Conservation (phyloP, 2,329 filamentous ascomycete genomes). For the Epichloe glyceriae region DNA sequence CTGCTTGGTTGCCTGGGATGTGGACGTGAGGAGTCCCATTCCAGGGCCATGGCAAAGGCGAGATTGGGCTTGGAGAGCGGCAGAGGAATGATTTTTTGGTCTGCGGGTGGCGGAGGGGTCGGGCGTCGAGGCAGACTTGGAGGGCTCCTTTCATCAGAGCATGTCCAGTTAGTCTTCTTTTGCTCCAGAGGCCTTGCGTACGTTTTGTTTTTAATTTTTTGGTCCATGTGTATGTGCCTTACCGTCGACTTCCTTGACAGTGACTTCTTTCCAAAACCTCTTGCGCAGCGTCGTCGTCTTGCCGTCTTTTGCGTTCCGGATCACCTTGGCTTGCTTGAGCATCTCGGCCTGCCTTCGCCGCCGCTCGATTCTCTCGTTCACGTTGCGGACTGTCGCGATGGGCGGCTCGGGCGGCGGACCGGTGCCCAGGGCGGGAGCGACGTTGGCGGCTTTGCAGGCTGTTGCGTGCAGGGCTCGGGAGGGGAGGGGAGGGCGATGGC, state of each 20-base stretch:
- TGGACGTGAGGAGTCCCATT: slow-evolving; percentile 84
- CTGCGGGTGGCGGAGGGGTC: slow-evolving; percentile 65
- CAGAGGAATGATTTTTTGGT: slow-evolving; percentile 60
- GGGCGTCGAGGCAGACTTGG: slow-evolving; percentile 61
- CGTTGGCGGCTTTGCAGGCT: slow-evolving; percentile 27
- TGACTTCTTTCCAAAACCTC: slow-evolving; percentile 82
- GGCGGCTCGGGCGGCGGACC: slow-evolving; percentile 48
- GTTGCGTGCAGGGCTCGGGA: slow-evolving; percentile 21
- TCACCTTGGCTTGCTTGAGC: slow-evolving; percentile 36
- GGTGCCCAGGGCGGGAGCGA: slow-evolving; percentile 39
- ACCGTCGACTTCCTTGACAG: slow-evolving; percentile 56
- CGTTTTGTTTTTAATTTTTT: background rate
- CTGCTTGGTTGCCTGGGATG: slow-evolving; percentile 70
- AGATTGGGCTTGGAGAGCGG: slow-evolving; percentile 68
- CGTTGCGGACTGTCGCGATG: slow-evolving; percentile 26
- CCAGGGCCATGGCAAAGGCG: slow-evolving; percentile 72
- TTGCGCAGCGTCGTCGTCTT: slow-evolving; percentile 41
- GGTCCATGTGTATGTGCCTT: slow-evolving; percentile 10
- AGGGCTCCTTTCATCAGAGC: slow-evolving; percentile 22
- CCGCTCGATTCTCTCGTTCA: slow-evolving; percentile 33
- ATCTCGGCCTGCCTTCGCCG: slow-evolving; percentile 41
- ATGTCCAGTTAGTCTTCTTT: background rate
- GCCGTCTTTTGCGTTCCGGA: slow-evolving; percentile 23
- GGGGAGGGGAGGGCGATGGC: background rate
- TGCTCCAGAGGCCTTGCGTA: background rate